A percentile compares a stretch with the other conserved stretches of the same genome.
Conservation (phyloP, 768 basidiomycete genomes). For the Multifurca ochricompacta region DNA sequence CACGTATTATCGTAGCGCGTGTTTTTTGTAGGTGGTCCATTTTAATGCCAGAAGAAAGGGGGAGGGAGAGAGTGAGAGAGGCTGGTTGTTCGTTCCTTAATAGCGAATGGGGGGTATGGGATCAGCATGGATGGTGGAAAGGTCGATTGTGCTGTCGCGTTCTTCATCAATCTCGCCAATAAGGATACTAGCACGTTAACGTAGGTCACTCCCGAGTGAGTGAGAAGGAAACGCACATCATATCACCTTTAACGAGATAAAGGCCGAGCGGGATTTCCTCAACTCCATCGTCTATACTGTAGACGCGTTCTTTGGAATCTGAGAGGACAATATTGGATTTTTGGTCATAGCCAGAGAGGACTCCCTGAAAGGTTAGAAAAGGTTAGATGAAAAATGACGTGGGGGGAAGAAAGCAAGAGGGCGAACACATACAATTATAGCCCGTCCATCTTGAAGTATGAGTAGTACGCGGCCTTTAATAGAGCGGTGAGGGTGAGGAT, state of each 20-base stretch:
- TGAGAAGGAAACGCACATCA: constrained; percentile 65
- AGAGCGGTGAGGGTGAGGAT: neutral
- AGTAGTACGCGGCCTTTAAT: constrained; percentile 77
- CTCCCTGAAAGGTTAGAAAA: constrained; percentile 48
- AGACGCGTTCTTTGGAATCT: constrained; percentile 89
- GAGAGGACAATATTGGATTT: constrained; percentile 95
- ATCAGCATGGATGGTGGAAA: constrained; percentile 76
- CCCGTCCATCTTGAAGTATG: constrained; percentile 92
- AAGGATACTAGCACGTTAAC: constrained; percentile 54
- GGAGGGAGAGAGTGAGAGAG: neutral
- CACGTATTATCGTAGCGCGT: too few relatives aligned
- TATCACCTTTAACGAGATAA: constrained; percentile 97
- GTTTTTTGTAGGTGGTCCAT: too few relatives aligned
- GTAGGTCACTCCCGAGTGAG: neutral
- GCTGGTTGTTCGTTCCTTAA: constrained; percentile 28
- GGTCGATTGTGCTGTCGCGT: constrained; percentile 66
- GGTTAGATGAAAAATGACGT: neutral
- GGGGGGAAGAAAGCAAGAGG: neutral
- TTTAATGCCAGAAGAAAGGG: neutral
- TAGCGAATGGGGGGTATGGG: constrained; percentile 80
- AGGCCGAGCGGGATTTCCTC: constrained; percentile 92
- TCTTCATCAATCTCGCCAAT: constrained; percentile 84
- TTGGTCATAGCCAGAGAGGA: constrained; percentile 88
- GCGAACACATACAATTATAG: constrained; percentile 67
- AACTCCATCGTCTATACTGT: constrained; percentile 83